phyloP scores from a whole-genome alignment of 495 filamentous ascomycete genomes.

The Talaromyces adpressus region DNA sequence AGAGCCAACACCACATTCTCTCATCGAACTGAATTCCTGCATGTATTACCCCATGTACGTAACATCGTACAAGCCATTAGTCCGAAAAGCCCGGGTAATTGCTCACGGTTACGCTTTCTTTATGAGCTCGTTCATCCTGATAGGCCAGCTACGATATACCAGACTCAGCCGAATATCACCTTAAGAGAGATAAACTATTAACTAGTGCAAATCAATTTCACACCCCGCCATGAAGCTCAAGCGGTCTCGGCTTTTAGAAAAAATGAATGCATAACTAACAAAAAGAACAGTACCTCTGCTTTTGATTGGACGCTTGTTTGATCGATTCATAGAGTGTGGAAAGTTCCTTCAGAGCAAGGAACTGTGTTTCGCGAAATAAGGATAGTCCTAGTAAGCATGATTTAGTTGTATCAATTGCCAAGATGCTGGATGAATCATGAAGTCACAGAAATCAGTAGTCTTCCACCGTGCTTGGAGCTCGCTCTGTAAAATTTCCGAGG shows the following conservation, averaged over 20 bases:
- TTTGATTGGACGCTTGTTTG: too few relatives aligned
- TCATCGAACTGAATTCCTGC: not conserved
- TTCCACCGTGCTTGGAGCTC: too few relatives aligned
- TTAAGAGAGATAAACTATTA: not conserved
- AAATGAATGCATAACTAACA: too few relatives aligned
- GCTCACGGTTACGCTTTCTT: not conserved
- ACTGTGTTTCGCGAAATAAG: too few relatives aligned
- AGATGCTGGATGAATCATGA: too few relatives aligned
- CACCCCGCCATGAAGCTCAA: not conserved
- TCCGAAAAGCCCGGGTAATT: not conserved
- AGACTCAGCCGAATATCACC: not conserved
- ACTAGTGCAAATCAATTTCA: not conserved
- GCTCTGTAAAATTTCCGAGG: too few relatives aligned
- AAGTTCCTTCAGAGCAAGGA: too few relatives aligned
- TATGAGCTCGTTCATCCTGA: not conserved
- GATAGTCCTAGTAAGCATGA: too few relatives aligned
- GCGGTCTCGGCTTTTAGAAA: not conserved
- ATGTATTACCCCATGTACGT: not conserved
- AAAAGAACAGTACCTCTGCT: too few relatives aligned
- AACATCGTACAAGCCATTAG: not conserved
- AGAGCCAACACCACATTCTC: not conserved
- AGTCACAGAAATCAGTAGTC: too few relatives aligned
- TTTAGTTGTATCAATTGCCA: too few relatives aligned
- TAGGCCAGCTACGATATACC: not conserved
- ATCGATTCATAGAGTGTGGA: too few relatives aligned